Evolutionary conservation across 169 alveolate genomes (phyloP), one percentile per base, ranked within the genome.

Genomic region (Plasmodium gonderi): DNA sequence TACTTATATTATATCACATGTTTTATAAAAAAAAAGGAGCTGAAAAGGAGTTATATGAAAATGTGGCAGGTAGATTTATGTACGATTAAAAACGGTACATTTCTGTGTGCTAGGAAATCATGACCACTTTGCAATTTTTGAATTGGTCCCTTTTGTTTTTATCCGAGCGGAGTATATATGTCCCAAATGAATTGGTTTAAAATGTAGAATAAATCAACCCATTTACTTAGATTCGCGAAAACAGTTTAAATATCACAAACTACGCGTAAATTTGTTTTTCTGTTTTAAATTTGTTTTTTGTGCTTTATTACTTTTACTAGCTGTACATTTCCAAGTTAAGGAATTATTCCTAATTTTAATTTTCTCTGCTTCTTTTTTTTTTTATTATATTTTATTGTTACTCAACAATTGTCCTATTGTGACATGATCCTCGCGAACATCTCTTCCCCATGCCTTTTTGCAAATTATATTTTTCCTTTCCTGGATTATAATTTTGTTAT

Each of bases 51-150:
- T 75, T 85, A 67, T 85, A 74, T 44, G 92, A 85, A 42, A 85
- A 85, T 51, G 92, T 85, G n/a, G 92, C 87, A 6, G 92, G 92
- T 0, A 51, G 92, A n/a, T 85, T 40, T 85, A 85, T 85, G 92
- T 85, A 85, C 29, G 87, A 85, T 4, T 85, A 45, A 76, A 36
- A 3, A 31, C 0, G 5, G 14, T 6, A 40, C n/a, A n/a, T n/a
- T n/a, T n/a, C n/a, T n/a, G n/a, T n/a, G n/a, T n/a, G n/a, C n/a
- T n/a, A n/a, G n/a, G n/a, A n/a, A n/a, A n/a, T n/a, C n/a, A n/a
- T n/a, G n/a, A n/a, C n/a, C 17, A 69, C 14, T 33, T 3, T 26
- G 6, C 54, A 36, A 23, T 17, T 9, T 12, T 20, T 6, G 14
- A 31, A 69, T 11, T 12, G 49, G 8, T 60, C 11, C 8, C 72